These are phyloP conservation scores for Verticillium dahliae DNA, from an alignment of 2,329 filamentous ascomycete species.

Conservation along the genomic window DNA sequence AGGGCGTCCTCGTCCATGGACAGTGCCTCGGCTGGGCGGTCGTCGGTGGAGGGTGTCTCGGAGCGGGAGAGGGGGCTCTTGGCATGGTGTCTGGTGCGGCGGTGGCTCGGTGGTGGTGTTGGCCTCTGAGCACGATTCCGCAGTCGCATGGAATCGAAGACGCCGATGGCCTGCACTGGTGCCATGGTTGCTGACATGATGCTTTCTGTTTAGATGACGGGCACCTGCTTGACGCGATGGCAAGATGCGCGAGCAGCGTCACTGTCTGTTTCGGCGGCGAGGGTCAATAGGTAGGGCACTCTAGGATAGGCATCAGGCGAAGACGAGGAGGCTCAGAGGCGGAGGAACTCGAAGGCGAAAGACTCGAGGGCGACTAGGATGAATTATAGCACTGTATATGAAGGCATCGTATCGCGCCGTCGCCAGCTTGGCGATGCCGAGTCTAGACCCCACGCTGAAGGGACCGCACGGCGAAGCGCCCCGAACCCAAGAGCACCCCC, in stretches of 20 bases:
- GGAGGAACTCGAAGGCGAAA: too few relatives aligned
- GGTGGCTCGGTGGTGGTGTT: background rate
- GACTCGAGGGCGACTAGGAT: too few relatives aligned
- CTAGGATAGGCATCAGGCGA: too few relatives aligned
- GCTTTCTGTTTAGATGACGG: too few relatives aligned
- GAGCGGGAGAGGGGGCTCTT: background rate
- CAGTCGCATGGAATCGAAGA: constrained; percentile 3
- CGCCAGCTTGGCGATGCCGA: background rate
- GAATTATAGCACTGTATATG: background rate
- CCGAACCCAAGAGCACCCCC: background rate
- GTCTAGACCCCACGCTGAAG: background rate
- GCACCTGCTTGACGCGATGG: background rate
- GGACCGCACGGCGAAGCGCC: background rate
- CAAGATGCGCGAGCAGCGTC: background rate
- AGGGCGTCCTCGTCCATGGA: constrained; percentile 11
- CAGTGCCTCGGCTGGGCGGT: constrained; percentile 2
- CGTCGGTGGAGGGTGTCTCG: constrained; percentile 3
- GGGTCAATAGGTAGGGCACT: background rate
- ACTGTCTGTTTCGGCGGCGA: background rate
- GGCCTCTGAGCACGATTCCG: background rate
- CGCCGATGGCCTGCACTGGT: constrained; percentile 6
- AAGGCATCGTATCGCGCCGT: background rate
- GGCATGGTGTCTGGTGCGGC: background rate
- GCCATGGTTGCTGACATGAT: constrained; percentile 2
- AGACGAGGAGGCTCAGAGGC: too few relatives aligned